Conservation (phyloP, 768 basidiomycete genomes). For the Pholiota conissans region DNA sequence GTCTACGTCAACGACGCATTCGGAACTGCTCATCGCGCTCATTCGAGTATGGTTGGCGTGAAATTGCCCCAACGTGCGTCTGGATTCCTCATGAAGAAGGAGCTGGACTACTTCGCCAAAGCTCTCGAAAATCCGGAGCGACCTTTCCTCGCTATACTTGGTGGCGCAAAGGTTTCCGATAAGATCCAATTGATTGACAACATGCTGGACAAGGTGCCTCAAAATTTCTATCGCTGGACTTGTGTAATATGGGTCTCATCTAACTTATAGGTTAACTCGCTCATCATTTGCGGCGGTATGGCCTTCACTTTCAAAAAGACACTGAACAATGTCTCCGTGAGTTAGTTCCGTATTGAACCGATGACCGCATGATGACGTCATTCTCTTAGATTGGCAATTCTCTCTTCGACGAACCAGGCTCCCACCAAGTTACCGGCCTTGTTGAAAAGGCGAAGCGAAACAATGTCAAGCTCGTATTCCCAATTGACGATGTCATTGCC, state of each 20-base stretch:
- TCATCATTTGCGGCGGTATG: slow-evolving; percentile 99
- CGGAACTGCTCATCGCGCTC: slow-evolving; percentile 96
- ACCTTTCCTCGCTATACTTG: slow-evolving; percentile 97
- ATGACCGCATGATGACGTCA: slow-evolving; percentile 22
- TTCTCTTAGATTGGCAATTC: slow-evolving; percentile 83
- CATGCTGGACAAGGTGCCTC: slow-evolving; percentile 90
- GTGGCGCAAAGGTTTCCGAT: slow-evolving; percentile 98
- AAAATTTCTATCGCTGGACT: neutral
- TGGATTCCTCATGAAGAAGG: slow-evolving; percentile 97
- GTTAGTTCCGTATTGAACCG: slow-evolving; percentile 16
- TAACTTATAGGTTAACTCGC: slow-evolving; percentile 74
- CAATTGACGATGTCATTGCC: slow-evolving; percentile 90
- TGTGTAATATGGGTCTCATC: too few relatives aligned
- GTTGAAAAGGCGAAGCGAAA: slow-evolving; percentile 92
- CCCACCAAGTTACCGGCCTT: slow-evolving; percentile 79
- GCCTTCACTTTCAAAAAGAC: slow-evolving; percentile 99
- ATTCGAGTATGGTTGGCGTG: slow-evolving; percentile 98
- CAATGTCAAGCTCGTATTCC: slow-evolving; percentile 93
- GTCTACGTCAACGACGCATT: slow-evolving; percentile 99
- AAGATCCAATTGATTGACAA: slow-evolving; percentile 99
- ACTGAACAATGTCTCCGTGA: slow-evolving; percentile 72
- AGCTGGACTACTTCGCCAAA: slow-evolving; percentile 98
- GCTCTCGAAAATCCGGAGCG: slow-evolving; percentile 92
- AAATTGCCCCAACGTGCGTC: slow-evolving; percentile 90
- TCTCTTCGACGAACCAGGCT: slow-evolving; percentile 87